These are phyloP conservation scores for Balansia obtecta DNA, from an alignment of 2,329 filamentous ascomycete species.

Conservation along the genomic window DNA sequence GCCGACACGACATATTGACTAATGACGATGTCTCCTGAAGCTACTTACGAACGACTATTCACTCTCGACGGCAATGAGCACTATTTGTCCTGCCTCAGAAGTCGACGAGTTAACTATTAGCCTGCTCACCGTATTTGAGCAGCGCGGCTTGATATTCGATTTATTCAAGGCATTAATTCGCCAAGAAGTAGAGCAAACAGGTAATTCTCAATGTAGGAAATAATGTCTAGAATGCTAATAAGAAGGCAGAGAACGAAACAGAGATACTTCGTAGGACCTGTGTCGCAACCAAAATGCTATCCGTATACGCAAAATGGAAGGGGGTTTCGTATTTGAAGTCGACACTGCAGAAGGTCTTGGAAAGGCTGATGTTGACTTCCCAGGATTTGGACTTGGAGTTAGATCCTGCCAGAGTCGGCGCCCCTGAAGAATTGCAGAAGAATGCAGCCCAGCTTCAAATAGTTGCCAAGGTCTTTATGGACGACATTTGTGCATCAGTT, in stretches of 20 bases:
- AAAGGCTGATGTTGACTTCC: conserved; percentile 52
- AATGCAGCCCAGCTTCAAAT: conserved; percentile 54
- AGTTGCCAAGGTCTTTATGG: conserved; percentile 59
- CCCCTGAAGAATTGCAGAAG: conserved; percentile 50
- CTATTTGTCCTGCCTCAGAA: conserved; percentile 54
- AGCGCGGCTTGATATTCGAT: conserved; percentile 48
- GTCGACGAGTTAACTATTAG: conserved; percentile 58
- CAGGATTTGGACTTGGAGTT: conserved; percentile 57
- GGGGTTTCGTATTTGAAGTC: conserved; percentile 48
- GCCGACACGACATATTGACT: not conserved
- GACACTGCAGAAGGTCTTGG: conserved; percentile 54
- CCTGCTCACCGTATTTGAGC: conserved; percentile 57
- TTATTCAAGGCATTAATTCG: conserved; percentile 55
- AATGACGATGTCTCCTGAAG: conserved; percentile 17
- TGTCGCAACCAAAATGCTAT: conserved; percentile 61
- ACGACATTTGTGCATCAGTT: conserved; percentile 54
- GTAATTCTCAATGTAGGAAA: conserved; percentile 18
- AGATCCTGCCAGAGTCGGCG: conserved; percentile 48
- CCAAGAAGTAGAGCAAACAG: conserved; percentile 55
- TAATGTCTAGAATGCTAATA: conserved; percentile 8
- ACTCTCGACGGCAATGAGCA: conserved; percentile 50
- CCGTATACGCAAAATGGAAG: conserved; percentile 61
- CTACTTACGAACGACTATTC: conserved; percentile 50
- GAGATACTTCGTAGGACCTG: conserved; percentile 56
- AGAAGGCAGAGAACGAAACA: conserved; percentile 45